phyloP scores from a whole-genome alignment of 768 basidiomycete species.

The Mycena amicta region DNA sequence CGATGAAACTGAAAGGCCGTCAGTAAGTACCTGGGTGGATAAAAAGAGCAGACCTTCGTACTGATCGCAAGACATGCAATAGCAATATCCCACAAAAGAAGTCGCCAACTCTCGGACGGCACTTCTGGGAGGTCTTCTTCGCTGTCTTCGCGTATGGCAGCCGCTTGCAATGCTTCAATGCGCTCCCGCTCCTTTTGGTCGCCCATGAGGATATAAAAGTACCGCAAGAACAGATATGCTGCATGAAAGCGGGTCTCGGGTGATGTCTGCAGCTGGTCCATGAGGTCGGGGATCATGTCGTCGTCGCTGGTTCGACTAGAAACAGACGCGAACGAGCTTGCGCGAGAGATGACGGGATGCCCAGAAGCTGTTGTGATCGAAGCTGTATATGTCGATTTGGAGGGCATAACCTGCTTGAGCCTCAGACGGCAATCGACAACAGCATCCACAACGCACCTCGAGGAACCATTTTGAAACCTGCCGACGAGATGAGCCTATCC shows the following conservation, averaged over 20 bases:
- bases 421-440: constrained; percentile 2
- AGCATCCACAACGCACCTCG: constrained; percentile 32
- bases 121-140: not conserved
- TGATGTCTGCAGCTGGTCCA: constrained; percentile 56
- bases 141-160: constrained; percentile 9
- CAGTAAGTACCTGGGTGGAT: not conserved
- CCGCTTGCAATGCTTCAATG: constrained; percentile 18
- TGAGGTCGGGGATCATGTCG: constrained; percentile 38
- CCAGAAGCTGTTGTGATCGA: constrained; percentile 4
- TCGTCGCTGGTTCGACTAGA: constrained; percentile 16
- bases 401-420: not conserved
- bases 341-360: constrained; percentile 13
- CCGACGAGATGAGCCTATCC: constrained; percentile 38
- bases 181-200: constrained; percentile 8
- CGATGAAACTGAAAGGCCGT: constrained; percentile 53
- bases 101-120: constrained; percentile 31
- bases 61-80: constrained; percentile 61
- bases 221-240: constrained; percentile 59
- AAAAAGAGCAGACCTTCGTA: constrained; percentile 53
- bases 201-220: constrained; percentile 46
- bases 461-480: constrained; percentile 49
- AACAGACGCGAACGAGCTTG: not conserved
- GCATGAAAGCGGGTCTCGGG: constrained; percentile 70
- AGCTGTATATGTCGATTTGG: constrained; percentile 18
- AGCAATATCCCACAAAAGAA: constrained; percentile 59